Evolutionary conservation across 331 rosid genomes (phyloP).

Genomic region (Rhamnella rubrinervis): DNA sequence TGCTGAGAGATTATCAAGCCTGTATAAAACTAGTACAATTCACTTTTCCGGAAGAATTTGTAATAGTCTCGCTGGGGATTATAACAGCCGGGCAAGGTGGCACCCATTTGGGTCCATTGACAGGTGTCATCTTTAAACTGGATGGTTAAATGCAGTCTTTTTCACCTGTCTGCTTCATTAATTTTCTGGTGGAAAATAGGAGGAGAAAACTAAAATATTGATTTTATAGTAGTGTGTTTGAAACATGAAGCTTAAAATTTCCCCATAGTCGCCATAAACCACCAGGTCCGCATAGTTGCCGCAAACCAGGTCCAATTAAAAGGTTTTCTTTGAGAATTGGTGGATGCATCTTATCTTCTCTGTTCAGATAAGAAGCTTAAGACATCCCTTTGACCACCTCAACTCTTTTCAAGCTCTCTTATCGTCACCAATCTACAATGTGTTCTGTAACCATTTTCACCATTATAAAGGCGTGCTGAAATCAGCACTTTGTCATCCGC

Average conservation of each 20-base stretch:
- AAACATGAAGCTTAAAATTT: not conserved
- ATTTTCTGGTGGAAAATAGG: too few species aligned
- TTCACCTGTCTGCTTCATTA: too few species aligned
- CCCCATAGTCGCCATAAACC: not conserved
- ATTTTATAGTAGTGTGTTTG: conserved; percentile 1
- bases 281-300: not conserved
- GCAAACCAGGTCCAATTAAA: not conserved
- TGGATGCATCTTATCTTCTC: not conserved
- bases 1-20: too few species aligned
- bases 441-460: not conserved
- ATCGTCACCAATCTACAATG: not conserved
- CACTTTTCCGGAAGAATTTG: too few species aligned
- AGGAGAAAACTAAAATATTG: not conserved
- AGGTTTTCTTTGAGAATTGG: not conserved
- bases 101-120: not conserved
- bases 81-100: not conserved
- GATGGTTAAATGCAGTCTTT: not conserved
- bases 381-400: conserved; percentile 6
- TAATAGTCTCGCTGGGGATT: too few species aligned
- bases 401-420: not conserved
- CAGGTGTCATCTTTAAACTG: not conserved
- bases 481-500: not conserved
- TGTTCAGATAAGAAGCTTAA: not conserved
- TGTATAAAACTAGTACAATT: too few species aligned
- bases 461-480: conserved; percentile 6